Conservation (phyloP, 2,329 filamentous ascomycete species). For the Penicillium glabrum region DNA sequence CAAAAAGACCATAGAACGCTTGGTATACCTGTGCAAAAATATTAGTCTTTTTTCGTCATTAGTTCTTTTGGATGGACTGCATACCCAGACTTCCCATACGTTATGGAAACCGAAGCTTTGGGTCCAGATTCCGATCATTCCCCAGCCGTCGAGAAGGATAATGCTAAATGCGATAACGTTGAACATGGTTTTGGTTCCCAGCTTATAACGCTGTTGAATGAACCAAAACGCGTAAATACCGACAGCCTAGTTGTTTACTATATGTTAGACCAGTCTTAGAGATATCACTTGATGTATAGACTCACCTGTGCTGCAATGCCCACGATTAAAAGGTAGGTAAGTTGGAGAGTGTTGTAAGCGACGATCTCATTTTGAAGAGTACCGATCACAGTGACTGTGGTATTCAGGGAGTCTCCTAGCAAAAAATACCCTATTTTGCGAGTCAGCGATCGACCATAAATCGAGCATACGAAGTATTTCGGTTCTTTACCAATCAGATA, state of each 20-base stretch:
- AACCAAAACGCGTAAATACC: constrained; percentile 65
- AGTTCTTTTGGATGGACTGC: background rate
- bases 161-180: constrained; percentile 63
- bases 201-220: constrained; percentile 58
- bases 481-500: constrained; percentile 57
- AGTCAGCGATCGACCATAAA: background rate
- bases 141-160: constrained; percentile 59
- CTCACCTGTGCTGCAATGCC: constrained; percentile 62
- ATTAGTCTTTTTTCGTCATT: background rate
- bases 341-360: constrained; percentile 62
- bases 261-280: background rate
- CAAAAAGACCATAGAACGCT: constrained; percentile 63
- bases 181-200: constrained; percentile 69
- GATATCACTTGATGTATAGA: background rate
- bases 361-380: constrained; percentile 67
- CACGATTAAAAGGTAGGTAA: constrained; percentile 67
- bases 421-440: constrained; percentile 58
- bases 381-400: constrained; percentile 66
- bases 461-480: background rate
- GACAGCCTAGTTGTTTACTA: constrained; percentile 31
- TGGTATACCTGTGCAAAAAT: constrained; percentile 37
- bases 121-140: constrained; percentile 61
- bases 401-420: constrained; percentile 69
- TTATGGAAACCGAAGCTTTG: constrained; percentile 55
- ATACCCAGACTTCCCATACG: constrained; percentile 53